Percentiles rank a stretch among this genome's conserved stretches.
Evolutionary conservation across 2,329 filamentous ascomycete genomes (phyloP).

Genomic region (Alternaria longipes): DNA sequence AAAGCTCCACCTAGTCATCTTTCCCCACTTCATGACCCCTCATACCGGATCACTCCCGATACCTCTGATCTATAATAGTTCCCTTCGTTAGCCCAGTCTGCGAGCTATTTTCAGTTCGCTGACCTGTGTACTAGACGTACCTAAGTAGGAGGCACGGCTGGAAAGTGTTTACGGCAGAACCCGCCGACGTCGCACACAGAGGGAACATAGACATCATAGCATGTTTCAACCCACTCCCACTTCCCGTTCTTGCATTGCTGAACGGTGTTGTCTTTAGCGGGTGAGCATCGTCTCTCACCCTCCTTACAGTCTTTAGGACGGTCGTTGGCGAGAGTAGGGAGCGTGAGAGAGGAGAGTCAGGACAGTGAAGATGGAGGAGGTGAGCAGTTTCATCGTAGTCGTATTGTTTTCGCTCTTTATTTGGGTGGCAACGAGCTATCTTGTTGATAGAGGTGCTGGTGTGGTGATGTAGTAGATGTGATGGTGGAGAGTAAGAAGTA

Average conservation of each 20-base stretch:
- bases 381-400: not conserved
- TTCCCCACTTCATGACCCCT: not conserved
- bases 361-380: not conserved
- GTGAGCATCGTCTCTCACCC: not conserved
- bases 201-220: not conserved
- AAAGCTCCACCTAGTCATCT: not conserved
- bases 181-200: not conserved
- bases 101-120: rapidly evolving
- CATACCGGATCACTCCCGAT: rapidly evolving
- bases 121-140: rapidly evolving
- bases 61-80: rapidly evolving
- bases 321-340: not conserved
- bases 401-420: not conserved
- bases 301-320: not conserved
- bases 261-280: not conserved
- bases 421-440: not conserved
- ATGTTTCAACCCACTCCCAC: not conserved
- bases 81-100: no score
- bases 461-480: not conserved
- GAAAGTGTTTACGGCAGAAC: not conserved
- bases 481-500: not conserved
- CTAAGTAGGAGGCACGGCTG: not conserved
- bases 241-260: not conserved
- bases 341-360: not conserved
- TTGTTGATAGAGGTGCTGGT: not conserved